Evolutionary conservation across 2,329 filamentous ascomycete species (phyloP).

Genomic region (Cercospora sojina): DNA sequence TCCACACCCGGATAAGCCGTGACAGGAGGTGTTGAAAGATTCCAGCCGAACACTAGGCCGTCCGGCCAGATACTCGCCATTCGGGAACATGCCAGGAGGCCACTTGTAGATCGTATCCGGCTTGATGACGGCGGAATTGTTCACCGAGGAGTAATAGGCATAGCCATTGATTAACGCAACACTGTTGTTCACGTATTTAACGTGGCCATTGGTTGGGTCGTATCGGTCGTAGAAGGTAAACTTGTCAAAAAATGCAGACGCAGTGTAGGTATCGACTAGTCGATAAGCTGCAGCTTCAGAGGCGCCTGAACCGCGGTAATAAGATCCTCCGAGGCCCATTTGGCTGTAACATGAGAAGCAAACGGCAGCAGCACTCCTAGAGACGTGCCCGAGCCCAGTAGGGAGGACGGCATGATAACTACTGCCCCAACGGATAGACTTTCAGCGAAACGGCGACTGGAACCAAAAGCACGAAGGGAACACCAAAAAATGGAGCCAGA

Average conservation of each 20-base stretch:
- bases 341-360: conserved; percentile 24
- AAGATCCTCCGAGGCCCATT: conserved; percentile 33
- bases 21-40: conserved; percentile 41
- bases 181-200: conserved; percentile 45
- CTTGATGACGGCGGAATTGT: conserved; percentile 34
- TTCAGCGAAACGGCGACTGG: not conserved
- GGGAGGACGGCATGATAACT: conserved; percentile 30
- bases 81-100: conserved; percentile 38
- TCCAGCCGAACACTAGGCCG: conserved; percentile 39
- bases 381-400: conserved; percentile 29
- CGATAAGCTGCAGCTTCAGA: conserved; percentile 33
- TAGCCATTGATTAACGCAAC: conserved; percentile 39
- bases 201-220: conserved; percentile 38
- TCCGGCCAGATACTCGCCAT: conserved; percentile 19
- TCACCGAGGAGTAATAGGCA: conserved; percentile 23
- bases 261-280: conserved; percentile 37
- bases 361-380: conserved; percentile 24
- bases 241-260: conserved; percentile 38
- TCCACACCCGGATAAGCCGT: conserved; percentile 40
- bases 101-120: conserved; percentile 43
- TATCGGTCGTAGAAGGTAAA: conserved; percentile 38
- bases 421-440: not conserved
- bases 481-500: not conserved
- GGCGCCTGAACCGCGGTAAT: conserved; percentile 32
- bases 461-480: not conserved